Conservation (phyloP, 2,329 filamentous ascomycete genomes). For the Aurifilum marmelostoma region DNA sequence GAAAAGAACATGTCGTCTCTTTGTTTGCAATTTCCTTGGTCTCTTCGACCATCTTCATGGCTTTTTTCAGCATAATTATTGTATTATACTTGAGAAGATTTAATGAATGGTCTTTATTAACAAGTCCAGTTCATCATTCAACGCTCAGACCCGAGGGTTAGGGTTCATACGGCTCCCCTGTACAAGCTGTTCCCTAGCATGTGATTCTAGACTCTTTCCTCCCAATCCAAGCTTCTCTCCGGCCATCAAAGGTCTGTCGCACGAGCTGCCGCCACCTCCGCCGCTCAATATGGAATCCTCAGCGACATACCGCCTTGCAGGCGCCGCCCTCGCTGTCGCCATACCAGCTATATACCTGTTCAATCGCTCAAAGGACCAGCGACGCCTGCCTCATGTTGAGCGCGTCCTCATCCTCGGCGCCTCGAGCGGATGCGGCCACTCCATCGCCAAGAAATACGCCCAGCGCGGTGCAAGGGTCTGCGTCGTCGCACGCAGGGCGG, state of each 20-base stretch:
- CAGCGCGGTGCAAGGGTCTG: slow-evolving; percentile 37
- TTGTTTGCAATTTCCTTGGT: too few relatives aligned
- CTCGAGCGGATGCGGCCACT: slow-evolving; percentile 40
- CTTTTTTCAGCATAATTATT: too few relatives aligned
- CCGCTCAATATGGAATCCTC: background rate
- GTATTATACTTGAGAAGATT: too few relatives aligned
- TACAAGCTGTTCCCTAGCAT: background rate
- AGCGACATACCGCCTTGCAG: slow-evolving; percentile 1
- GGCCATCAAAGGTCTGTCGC: background rate
- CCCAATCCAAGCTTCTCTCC: too few relatives aligned
- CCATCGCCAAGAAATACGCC: slow-evolving; percentile 36
- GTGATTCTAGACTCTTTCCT: background rate
- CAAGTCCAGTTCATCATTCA: background rate
- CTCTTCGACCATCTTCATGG: too few relatives aligned
- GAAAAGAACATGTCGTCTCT: too few relatives aligned
- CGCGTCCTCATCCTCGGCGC: slow-evolving; percentile 40
- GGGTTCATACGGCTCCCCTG: background rate
- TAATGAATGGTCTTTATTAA: too few relatives aligned
- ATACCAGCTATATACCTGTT: slow-evolving; percentile 10
- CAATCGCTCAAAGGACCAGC: slow-evolving; percentile 9
- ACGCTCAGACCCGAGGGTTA: background rate
- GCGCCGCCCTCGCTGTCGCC: slow-evolving; percentile 18
- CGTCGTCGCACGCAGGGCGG: slow-evolving; percentile 37
- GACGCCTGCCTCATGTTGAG: slow-evolving; percentile 29
- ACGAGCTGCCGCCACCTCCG: background rate